Percentiles rank a stretch among this genome's conserved stretches.
Evolutionary conservation across 2,329 filamentous ascomycete species (phyloP).

Genomic region (Nemania sp.): DNA sequence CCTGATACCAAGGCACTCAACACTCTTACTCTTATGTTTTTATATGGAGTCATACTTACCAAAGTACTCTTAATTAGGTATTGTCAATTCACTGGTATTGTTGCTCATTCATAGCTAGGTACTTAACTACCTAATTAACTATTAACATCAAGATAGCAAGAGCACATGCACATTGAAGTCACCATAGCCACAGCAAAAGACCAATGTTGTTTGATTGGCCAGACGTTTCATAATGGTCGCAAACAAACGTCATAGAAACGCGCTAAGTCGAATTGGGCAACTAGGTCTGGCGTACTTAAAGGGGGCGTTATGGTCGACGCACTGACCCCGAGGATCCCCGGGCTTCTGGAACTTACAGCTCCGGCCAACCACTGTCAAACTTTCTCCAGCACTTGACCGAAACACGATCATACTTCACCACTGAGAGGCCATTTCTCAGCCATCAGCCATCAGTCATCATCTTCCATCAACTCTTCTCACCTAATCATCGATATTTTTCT

Average conservation of each 20-base stretch:
- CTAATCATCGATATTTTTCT: conserved; percentile 19
- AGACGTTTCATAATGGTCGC: background rate
- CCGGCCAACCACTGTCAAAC: conserved; percentile 38
- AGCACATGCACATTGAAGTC: background rate
- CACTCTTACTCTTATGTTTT: no score
- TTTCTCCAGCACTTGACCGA: conserved; percentile 39
- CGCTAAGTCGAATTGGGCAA: conserved; percentile 24
- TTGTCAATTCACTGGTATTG: no score
- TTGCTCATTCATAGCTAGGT: background rate
- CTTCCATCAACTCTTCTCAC: conserved; percentile 37
- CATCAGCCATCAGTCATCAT: no score
- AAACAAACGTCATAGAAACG: conserved; percentile 26
- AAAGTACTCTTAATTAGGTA: no score
- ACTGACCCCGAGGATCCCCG: conserved; percentile 33
- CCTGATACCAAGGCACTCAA: no score
- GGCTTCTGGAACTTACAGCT: conserved; percentile 33
- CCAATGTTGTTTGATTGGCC: background rate
- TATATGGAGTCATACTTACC: no score
- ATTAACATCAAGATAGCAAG: background rate
- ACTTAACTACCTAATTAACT: no score
- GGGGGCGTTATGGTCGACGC: background rate
- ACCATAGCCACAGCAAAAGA: background rate
- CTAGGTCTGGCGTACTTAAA: background rate
- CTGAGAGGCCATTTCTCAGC: conserved; percentile 23
- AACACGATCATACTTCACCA: conserved; percentile 27